Percentiles rank a stretch among this genome's conserved stretches.
Conservation (phyloP, 768 basidiomycete species). For the Gyrodon lividus region DNA sequence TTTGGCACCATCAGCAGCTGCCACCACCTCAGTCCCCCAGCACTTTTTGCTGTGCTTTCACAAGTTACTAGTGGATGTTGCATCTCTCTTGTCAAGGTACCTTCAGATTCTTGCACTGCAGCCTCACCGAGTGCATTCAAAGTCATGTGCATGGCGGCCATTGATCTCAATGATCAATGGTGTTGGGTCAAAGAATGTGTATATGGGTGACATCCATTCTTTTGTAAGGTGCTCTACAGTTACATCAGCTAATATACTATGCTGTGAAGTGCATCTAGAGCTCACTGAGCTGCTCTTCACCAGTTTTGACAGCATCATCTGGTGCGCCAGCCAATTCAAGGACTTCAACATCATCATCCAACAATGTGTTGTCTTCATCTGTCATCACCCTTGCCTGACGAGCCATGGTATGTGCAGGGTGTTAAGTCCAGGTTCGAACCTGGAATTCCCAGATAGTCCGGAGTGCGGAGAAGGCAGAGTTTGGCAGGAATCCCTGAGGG, state of each 20-base stretch:
- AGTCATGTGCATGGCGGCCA: constrained; percentile 19
- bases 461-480: too few species aligned
- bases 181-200: constrained; percentile 25
- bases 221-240: constrained; percentile 16
- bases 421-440: too few species aligned
- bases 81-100: constrained; percentile 27
- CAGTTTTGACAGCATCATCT: too few species aligned
- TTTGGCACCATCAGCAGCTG: background rate
- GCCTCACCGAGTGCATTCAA: constrained; percentile 21
- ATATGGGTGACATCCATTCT: constrained; percentile 29
- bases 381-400: background rate
- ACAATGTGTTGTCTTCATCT: too few species aligned
- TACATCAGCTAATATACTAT: background rate
- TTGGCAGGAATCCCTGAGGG: too few species aligned
- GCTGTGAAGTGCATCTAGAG: background rate
- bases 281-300: background rate
- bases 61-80: constrained; percentile 30
- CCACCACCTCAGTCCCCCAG: constrained; percentile 26
- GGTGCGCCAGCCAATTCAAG: too few species aligned
- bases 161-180: constrained; percentile 17
- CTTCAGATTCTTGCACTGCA: constrained; percentile 15
- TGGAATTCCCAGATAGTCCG: too few species aligned
- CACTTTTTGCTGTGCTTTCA: constrained; percentile 27
- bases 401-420: background rate
- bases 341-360: too few species aligned